Conservation (phyloP, 352 stramenopile genomes). For the Pythium scleroteichum region DNA sequence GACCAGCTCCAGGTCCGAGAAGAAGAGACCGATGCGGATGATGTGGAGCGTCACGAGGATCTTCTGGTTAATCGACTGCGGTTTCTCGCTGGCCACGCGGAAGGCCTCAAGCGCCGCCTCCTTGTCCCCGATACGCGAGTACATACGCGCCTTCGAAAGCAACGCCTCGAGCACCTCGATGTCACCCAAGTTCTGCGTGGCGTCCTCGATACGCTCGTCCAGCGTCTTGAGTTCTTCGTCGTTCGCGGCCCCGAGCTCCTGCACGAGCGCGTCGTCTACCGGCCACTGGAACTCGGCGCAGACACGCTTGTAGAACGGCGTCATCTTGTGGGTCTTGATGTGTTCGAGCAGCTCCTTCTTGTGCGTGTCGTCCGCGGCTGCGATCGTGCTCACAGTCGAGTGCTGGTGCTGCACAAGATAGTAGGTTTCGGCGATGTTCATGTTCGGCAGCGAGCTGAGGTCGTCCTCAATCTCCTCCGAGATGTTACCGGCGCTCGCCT, state of each 20-base stretch:
- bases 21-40: slow-evolving; percentile 88
- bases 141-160: slow-evolving; percentile 93
- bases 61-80: slow-evolving; percentile 96
- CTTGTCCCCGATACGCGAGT: slow-evolving; percentile 92
- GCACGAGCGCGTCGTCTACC: slow-evolving; percentile 53
- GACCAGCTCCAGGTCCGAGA: slow-evolving; percentile 81
- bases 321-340: slow-evolving; percentile 71
- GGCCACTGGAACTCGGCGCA: slow-evolving; percentile 75
- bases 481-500: slow-evolving; percentile 80
- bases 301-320: slow-evolving; percentile 76
- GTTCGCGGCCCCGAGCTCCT: slow-evolving; percentile 62
- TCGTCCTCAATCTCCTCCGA: slow-evolving; percentile 87
- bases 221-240: slow-evolving; percentile 72
- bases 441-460: slow-evolving; percentile 75
- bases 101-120: slow-evolving; percentile 91
- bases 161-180: slow-evolving; percentile 97
- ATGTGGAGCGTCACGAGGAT: slow-evolving; percentile 97
- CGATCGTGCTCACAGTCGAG: slow-evolving; percentile 36
- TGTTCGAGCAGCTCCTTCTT: slow-evolving; percentile 60
- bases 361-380: slow-evolving; percentile 34
- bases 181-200: slow-evolving; percentile 96
- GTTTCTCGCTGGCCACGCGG: slow-evolving; percentile 90
- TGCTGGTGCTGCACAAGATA: slow-evolving; percentile 80
- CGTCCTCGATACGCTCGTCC: slow-evolving; percentile 88
- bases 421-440: slow-evolving; percentile 72